Evolutionary conservation across 768 basidiomycete genomes (phyloP), one percentile per base, ranked within the genome.

Genomic region (Rhodocollybia butyracea): DNA sequence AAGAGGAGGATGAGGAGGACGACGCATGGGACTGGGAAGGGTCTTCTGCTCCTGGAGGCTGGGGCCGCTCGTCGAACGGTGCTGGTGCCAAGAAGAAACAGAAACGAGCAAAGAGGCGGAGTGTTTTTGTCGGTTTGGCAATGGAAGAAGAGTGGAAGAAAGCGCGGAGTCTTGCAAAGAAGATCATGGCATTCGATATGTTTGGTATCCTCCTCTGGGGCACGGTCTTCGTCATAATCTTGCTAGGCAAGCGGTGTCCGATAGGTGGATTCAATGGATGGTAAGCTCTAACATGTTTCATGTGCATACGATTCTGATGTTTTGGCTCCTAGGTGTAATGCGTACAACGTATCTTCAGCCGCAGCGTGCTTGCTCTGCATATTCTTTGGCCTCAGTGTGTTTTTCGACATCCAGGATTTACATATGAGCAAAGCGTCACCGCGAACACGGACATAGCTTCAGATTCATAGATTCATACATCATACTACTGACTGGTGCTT

Each of bases 341-440:
- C 83, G 7, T 89, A 86, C 67, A 89, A 88, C 63, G 71, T 82
- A 12, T 85, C 85, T 5, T 76, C 80, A 1, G 85, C 87, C 13
- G 76, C 79, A 26, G 76, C 85, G 4, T 88, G 83, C 63, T 58
- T 89, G 34, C 67, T 87, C 13, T 76, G 73, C 51, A 62, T 87
- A 39, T 66, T 76, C 1, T 89, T 86, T 62, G 75, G 74, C 10
- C 60, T 83, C 26, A 82, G 78, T 60, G 66, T 76, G 19, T 88
- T 84, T 66, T 86, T 87, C 64, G 83, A 81, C 56, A 77, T 87
- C 48, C 84, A 86, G 66, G 87, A 88, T 66, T 61, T 88, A 31
- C 72, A 79, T 59, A 73, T 76, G 21, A 86, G 85, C 67, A 82
- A 80, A 60, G 69, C 70, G 29, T 85, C 83, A 15, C 87, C 86